Percentiles rank a stretch among this genome's conserved stretches.
Evolutionary conservation across 2,329 filamentous ascomycete genomes (phyloP).

Genomic region (Paracamarosporium sp.): DNA sequence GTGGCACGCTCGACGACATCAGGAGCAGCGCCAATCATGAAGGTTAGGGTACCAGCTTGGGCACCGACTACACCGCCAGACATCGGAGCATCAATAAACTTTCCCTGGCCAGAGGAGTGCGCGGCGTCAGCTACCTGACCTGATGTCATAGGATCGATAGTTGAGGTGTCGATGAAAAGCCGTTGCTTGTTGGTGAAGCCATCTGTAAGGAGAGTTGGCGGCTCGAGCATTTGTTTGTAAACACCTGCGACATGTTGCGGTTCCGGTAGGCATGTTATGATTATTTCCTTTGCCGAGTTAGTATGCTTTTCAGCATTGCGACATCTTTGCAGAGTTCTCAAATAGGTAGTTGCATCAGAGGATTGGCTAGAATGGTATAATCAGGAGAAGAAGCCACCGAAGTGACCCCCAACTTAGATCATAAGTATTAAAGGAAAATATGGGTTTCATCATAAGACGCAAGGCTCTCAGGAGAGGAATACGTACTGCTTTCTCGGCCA

Average conservation of each 20-base stretch:
- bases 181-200: conserved; percentile 63
- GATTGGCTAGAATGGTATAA: conserved; percentile 74
- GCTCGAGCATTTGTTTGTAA: conserved; percentile 76
- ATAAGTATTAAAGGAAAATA: conserved; percentile 59
- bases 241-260: conserved; percentile 86
- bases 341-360: conserved; percentile 60
- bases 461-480: conserved; percentile 7
- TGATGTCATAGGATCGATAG: conserved; percentile 90
- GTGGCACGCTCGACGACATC: conserved; percentile 69
- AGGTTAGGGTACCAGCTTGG: conserved; percentile 84
- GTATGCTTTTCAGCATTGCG: conserved; percentile 10
- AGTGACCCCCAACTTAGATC: conserved; percentile 76
- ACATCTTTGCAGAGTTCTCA: background rate
- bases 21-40: conserved; percentile 83
- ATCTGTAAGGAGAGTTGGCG: conserved; percentile 58
- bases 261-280: conserved; percentile 89
- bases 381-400: conserved; percentile 63
- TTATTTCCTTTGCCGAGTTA: conserved; percentile 69
- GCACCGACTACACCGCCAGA: conserved; percentile 95
- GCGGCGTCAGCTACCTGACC: conserved; percentile 76
- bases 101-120: conserved; percentile 69
- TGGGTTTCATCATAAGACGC: conserved; percentile 56
- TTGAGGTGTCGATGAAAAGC: conserved; percentile 94
- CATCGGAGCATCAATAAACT: conserved; percentile 95
- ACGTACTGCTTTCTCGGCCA: conserved; percentile 72